Base-by-base conservation (phyloP, 257 asterid genomes). In the Datura wrightii region DNA sequence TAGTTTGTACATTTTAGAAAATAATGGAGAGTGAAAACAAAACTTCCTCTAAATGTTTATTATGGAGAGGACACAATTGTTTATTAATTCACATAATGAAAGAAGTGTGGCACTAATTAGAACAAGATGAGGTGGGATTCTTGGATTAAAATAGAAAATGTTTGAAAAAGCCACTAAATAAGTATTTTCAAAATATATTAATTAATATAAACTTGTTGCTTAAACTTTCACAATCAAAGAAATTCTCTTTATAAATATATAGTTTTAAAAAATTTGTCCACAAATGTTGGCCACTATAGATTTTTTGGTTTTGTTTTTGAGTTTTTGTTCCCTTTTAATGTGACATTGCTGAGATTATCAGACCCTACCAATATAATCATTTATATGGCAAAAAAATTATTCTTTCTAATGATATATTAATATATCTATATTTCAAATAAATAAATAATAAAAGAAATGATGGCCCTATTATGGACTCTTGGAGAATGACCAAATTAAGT, bases 291-390 rank as follows among this genome's bases (percentile, higher is more conserved):
- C 46, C 82, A 76, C 18, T 76, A 31, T 74, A 11, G 16, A 76
- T 13, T 31, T 31, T 69, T 50, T 76, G 24, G 31, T 76, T 4
- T 74, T 46, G 60, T 31, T 11, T 60, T 31, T 11, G 81, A 50
- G 81, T 50, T 50, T 74, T 48, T 50, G 82, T 58, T 31, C 76
- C 84, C 84, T 65, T 81, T 42, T 46, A 81, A 19, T 44, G 84
- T 81, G 78, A 81, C 84, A 60, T 42, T 81, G 74, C 76, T 60
- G 44, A 65, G 31, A 59, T 58, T 69, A 65, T 46, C 59, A 81
- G 84, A 42, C 76, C 84, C 70, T 81, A 81, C 76, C 71, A 50
- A 81, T 81, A 63, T 31, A 44, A 80, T 37, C 71, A 80, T 58
- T 55, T 80, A 81, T 59, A 81, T 44, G 78, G 60, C 78, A 37